Conservation (phyloP, 75 land plant genomes). For the Sequoia sempervirens region DNA sequence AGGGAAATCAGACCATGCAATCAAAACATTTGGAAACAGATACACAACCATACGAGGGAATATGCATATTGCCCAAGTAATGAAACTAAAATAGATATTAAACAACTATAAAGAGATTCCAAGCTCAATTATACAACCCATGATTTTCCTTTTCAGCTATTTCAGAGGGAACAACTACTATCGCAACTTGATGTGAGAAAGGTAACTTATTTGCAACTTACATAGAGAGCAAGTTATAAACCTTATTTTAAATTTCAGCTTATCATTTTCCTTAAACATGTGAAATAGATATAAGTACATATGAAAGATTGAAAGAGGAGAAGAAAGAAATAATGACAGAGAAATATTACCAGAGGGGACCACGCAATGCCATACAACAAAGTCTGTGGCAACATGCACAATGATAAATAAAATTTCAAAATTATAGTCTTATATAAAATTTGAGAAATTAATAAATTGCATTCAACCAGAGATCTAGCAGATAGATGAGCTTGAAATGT, state of each 20-base stretch:
- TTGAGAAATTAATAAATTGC: neutral
- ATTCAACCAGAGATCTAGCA: neutral
- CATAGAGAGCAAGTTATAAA: neutral
- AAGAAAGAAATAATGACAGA: neutral
- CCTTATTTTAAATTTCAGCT: neutral
- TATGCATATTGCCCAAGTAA: neutral
- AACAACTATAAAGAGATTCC: neutral
- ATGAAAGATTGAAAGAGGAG: neutral
- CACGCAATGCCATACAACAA: slow-evolving; percentile 42
- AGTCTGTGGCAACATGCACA: slow-evolving; percentile 24
- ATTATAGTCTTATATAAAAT: neutral
- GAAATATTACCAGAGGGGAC: slow-evolving; percentile 36
- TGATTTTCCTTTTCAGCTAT: neutral
- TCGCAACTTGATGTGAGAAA: neutral
- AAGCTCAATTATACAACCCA: neutral
- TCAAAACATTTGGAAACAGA: neutral
- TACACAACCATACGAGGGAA: neutral
- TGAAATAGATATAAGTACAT: neutral
- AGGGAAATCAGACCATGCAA: neutral
- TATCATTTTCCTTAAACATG: neutral
- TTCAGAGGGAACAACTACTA: neutral
- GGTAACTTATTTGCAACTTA: neutral
- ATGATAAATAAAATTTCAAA: neutral
- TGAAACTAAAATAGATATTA: neutral
- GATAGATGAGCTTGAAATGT: neutral